Conservation (phyloP, 768 basidiomycete species). For the Amylocystis lapponica region DNA sequence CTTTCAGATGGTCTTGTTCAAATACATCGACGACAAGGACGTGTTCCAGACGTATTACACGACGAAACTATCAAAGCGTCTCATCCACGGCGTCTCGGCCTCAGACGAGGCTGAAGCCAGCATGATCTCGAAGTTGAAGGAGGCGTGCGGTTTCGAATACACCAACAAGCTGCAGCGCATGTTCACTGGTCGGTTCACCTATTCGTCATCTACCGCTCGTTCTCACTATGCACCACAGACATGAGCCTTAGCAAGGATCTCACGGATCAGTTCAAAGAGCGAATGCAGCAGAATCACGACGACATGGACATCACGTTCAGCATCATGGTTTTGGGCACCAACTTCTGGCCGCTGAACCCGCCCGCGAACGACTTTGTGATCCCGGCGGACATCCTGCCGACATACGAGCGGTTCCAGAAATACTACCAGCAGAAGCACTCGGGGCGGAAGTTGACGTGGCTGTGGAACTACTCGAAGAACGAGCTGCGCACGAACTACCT, state of each 20-base stretch:
- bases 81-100: constrained; percentile 85
- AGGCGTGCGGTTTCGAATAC: constrained; percentile 95
- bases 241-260: constrained; percentile 94
- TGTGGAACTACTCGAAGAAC: constrained; percentile 98
- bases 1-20: constrained; percentile 89
- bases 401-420: constrained; percentile 85
- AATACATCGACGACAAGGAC: constrained; percentile 98
- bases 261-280: constrained; percentile 91
- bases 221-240: constrained; percentile 41
- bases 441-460: constrained; percentile 93
- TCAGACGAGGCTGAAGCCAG: constrained; percentile 95
- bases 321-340: constrained; percentile 91
- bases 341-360: constrained; percentile 91
- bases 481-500: constrained; percentile 92
- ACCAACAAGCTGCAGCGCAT: constrained; percentile 94
- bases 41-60: constrained; percentile 98
- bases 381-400: constrained; percentile 79
- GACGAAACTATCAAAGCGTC: constrained; percentile 87
- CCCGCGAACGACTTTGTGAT: constrained; percentile 84
- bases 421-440: constrained; percentile 94
- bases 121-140: constrained; percentile 98
- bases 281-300: constrained; percentile 81
- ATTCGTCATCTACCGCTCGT: background rate
- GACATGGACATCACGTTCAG: constrained; percentile 88
- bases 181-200: constrained; percentile 73